Evolutionary conservation across 1,284 basidiomycete species (phyloP).

Genomic region (Vanrija pseudolonga): DNA sequence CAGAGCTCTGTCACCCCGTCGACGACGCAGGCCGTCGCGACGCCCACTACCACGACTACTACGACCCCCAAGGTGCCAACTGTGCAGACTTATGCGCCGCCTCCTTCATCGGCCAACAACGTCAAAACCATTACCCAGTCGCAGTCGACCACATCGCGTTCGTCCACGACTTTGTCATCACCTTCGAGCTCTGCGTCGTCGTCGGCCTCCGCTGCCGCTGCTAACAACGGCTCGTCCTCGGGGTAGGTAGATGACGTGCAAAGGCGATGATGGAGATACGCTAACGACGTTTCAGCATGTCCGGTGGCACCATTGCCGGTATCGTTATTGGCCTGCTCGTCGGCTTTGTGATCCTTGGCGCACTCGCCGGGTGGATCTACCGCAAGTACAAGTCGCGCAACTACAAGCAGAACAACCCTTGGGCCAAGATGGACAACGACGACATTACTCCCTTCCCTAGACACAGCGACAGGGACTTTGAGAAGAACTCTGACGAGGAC

Average conservation of each 20-base stretch:
- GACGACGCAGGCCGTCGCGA: no score
- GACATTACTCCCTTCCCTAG: conserved; percentile 39
- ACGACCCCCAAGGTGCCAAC: no score
- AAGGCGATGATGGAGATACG: no score
- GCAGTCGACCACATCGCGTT: no score
- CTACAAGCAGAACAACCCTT: conserved; percentile 18
- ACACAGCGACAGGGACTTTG: not conserved
- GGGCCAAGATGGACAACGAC: conserved; percentile 39
- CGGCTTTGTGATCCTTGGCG: conserved; percentile 12
- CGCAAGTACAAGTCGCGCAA: conserved; percentile 11
- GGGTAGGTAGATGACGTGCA: not conserved
- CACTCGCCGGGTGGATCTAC: conserved; percentile 28
- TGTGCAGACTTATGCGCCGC: no score
- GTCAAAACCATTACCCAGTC: no score
- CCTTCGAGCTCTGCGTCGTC: no score
- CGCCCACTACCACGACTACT: no score
- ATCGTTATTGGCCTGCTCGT: conserved; percentile 15
- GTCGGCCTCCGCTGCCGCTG: conserved; percentile 1
- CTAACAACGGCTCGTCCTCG: not conserved
- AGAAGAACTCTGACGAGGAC: conserved; percentile 7
- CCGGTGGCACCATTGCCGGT: conserved; percentile 13
- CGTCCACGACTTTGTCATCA: no score
- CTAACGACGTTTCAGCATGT: conserved; percentile 1
- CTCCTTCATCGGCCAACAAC: no score
- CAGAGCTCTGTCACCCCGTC: no score